Base-by-base conservation (phyloP, 192 early-diverging fungal genomes). In the Linderina pennispora region DNA sequence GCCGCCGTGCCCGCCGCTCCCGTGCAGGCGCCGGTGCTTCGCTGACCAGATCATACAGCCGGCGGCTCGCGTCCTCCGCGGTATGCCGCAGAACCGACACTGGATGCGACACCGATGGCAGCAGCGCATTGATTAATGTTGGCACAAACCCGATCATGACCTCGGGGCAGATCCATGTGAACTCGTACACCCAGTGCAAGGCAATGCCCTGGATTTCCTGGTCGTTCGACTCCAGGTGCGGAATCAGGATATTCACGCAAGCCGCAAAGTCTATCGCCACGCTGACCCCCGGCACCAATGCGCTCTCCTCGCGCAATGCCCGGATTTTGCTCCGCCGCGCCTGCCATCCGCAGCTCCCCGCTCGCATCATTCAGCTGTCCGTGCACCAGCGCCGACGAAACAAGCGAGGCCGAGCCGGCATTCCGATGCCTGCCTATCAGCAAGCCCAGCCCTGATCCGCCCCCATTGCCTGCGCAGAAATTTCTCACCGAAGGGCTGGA, bases 191-290 rank as follows among this genome's bases (percentile, higher is more conserved):
- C 97, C 97, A 99, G 33, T 78, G 75, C 15, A 99, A 60, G 1
- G 94, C 91, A 1, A 86, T 93, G 38, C 79, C 83, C 70, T 98
- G 97, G 15, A 91, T 94, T 45, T 97, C 94, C 63, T 92, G 82
- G 32, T 88, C 85, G 45, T 48, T 43, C 13, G 65, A 65, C 33
- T 60, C 57, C 8, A 98, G 64, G 57, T 96, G 89, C 20, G 88
- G 88, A 22, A 82, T 70, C 10, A 98, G 71, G 24, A 97, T 98
- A 22, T 79, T 65, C 1, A 94, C 79, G 56, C 92, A 89, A 13
- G 81, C 77, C 19, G 79, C 81, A 76, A 91, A 94, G 53, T 96
- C 82, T 7, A 99, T 63, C 15, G 16, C 40, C 31, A 54, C 62
- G 10, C 18, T 13, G 4, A 53, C 37, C 0, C 48, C 62, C 3